These are phyloP conservation scores for Aspergillus nomiae DNA, from an alignment of 2,329 filamentous ascomycete genomes.

Conservation along the genomic window DNA sequence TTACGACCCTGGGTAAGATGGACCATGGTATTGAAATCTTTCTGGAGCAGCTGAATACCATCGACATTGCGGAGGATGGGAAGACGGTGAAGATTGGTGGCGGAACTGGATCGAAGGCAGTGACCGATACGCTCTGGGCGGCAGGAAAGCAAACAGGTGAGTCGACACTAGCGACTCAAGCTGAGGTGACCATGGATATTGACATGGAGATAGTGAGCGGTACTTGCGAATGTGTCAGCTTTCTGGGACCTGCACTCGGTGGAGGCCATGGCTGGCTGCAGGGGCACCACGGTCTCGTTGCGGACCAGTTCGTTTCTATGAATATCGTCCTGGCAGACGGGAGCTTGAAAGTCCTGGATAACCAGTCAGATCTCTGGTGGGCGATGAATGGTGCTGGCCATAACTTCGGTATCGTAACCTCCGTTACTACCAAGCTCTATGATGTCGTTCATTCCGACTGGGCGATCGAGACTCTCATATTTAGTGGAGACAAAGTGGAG, in stretches of 20 bases:
- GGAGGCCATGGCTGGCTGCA: slow-evolving; percentile 61
- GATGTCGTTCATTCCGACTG: slow-evolving; percentile 40
- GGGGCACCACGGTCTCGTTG: slow-evolving; percentile 55
- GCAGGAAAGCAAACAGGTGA: slow-evolving; percentile 50
- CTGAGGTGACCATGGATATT: background rate
- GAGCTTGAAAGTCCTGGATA: slow-evolving; percentile 40
- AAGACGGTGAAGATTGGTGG: slow-evolving; percentile 53
- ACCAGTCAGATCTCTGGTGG: slow-evolving; percentile 57
- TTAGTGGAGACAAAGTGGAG: slow-evolving; percentile 53
- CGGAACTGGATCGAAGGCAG: slow-evolving; percentile 49
- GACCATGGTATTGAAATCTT: slow-evolving; percentile 55
- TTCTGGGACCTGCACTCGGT: slow-evolving; percentile 55
- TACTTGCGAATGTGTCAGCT: slow-evolving; percentile 55
- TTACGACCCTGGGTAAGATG: slow-evolving; percentile 53
- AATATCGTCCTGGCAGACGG: slow-evolving; percentile 57
- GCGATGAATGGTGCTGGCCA: slow-evolving; percentile 59
- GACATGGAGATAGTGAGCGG: slow-evolving; percentile 44
- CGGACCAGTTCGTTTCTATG: slow-evolving; percentile 57
- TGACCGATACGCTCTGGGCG: slow-evolving; percentile 54
- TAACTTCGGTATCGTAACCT: slow-evolving; percentile 61
- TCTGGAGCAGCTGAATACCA: slow-evolving; percentile 46
- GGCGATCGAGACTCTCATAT: slow-evolving; percentile 48
- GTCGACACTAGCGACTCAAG: background rate
- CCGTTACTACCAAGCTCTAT: slow-evolving; percentile 51
- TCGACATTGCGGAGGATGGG: slow-evolving; percentile 43